phyloP scores from a whole-genome alignment of 2,329 filamentous ascomycete species.

The Mariannaea sp. region DNA sequence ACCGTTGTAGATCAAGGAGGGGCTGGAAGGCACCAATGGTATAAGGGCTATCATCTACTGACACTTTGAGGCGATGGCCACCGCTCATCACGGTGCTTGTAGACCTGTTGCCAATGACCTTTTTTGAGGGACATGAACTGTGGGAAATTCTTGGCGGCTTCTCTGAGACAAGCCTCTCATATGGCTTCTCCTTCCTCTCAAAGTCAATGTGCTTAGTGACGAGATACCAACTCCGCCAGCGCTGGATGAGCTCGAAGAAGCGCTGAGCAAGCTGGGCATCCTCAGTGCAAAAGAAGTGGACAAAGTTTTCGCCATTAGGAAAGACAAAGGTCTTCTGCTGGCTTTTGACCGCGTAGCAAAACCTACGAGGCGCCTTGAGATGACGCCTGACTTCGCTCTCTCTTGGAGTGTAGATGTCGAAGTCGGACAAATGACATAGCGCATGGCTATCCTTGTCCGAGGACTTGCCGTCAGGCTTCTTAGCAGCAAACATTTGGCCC shows the following conservation, averaged over 20 bases:
- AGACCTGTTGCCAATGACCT: conserved; percentile 50
- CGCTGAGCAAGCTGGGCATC: conserved; percentile 68
- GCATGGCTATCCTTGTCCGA: conserved; percentile 69
- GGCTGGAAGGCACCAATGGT: conserved; percentile 72
- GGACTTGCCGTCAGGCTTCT: conserved; percentile 65
- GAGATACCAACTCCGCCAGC: conserved; percentile 91
- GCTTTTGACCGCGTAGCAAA: conserved; percentile 88
- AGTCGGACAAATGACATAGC: conserved; percentile 87
- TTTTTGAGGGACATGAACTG: conserved; percentile 14
- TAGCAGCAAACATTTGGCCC: conserved; percentile 74
- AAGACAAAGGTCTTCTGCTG: conserved; percentile 89
- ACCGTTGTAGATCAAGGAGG: conserved; percentile 65
- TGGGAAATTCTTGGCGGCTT: conserved; percentile 22
- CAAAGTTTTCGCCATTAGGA: conserved; percentile 79
- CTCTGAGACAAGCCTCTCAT: conserved; percentile 12
- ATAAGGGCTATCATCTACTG: conserved; percentile 57
- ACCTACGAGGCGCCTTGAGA: conserved; percentile 81
- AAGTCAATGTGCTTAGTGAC: conserved; percentile 68
- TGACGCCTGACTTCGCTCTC: conserved; percentile 68
- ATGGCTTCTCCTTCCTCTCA: conserved; percentile 42
- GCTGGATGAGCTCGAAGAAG: conserved; percentile 74
- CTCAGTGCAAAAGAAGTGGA: conserved; percentile 88
- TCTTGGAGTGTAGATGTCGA: conserved; percentile 85
- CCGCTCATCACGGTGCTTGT: conserved; percentile 25
- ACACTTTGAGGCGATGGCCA: conserved; percentile 44